These are phyloP conservation scores for Tremella fuciformis DNA, from an alignment of 768 basidiomycete species.

Conservation along the genomic window DNA sequence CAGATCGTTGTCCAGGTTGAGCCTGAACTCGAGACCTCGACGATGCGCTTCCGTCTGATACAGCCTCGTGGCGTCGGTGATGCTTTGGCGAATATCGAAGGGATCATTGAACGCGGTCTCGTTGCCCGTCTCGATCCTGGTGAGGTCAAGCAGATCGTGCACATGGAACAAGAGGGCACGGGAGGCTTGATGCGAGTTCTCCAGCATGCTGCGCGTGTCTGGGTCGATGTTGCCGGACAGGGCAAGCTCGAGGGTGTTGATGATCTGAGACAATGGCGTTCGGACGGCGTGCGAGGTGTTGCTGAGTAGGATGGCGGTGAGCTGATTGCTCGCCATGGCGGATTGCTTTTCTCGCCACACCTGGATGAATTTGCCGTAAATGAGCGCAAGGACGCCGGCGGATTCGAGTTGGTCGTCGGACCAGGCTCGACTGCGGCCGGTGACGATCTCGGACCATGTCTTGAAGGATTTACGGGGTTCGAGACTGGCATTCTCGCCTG, in stretches of 20 bases:
- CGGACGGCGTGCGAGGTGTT: slow-evolving; percentile 80
- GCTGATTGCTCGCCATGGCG: slow-evolving; percentile 66
- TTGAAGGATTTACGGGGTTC: slow-evolving; percentile 79
- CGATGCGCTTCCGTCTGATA: slow-evolving; percentile 68
- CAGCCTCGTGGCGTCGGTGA: slow-evolving; percentile 63
- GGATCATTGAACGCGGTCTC: slow-evolving; percentile 74
- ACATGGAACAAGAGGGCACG: slow-evolving; percentile 75
- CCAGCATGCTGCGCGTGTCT: slow-evolving; percentile 72
- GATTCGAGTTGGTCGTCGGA: slow-evolving; percentile 80
- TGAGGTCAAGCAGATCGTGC: slow-evolving; percentile 77
- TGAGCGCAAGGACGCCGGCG: slow-evolving; percentile 71
- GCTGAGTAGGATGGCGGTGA: slow-evolving; percentile 70
- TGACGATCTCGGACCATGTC: slow-evolving; percentile 71
- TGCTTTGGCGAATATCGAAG: slow-evolving; percentile 63
- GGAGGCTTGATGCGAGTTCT: slow-evolving; percentile 69
- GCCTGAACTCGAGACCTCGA: slow-evolving; percentile 60
- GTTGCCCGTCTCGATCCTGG: slow-evolving; percentile 70
- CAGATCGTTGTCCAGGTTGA: slow-evolving; percentile 61
- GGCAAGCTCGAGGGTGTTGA: slow-evolving; percentile 80
- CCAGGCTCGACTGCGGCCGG: slow-evolving; percentile 68
- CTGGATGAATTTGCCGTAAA: slow-evolving; percentile 76
- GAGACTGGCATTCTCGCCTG: slow-evolving; percentile 55
- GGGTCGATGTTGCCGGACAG: slow-evolving; percentile 69
- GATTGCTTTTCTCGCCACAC: slow-evolving; percentile 81
- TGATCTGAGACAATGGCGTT: slow-evolving; percentile 61